Percentiles rank a stretch among this genome's conserved stretches.
These are phyloP conservation scores for Yamadazyma blattariae DNA, from an alignment of 1,139 yeast genomes.

Conservation along the genomic window DNA sequence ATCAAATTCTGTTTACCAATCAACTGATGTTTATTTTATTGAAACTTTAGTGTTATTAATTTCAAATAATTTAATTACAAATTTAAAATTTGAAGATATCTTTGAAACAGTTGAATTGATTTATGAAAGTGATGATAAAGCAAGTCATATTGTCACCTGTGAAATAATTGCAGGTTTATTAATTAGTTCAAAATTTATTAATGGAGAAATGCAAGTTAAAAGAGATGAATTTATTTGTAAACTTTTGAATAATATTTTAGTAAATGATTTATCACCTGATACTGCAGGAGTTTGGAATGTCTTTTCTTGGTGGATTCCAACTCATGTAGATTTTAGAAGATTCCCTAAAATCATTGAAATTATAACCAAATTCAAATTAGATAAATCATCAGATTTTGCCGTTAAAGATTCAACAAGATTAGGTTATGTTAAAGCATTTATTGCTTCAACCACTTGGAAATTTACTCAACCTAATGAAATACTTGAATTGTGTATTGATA, in stretches of 20 bases:
- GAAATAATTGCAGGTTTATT: slow-evolving; percentile 62
- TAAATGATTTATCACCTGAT: slow-evolving; percentile 71
- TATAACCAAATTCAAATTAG: slow-evolving; percentile 49
- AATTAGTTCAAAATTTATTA: slow-evolving; percentile 42
- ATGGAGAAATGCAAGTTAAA: slow-evolving; percentile 18
- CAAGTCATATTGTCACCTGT: slow-evolving; percentile 59
- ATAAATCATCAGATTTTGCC: slow-evolving; percentile 58
- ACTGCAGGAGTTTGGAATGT: slow-evolving; percentile 75
- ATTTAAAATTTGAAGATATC: slow-evolving; percentile 42
- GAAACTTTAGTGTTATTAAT: slow-evolving; percentile 44
- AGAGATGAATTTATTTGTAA: slow-evolving; percentile 48
- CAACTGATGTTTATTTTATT: slow-evolving; percentile 56
- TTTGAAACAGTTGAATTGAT: slow-evolving; percentile 47
- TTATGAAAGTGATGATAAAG: slow-evolving; percentile 60
- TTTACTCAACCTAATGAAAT: slow-evolving; percentile 49
- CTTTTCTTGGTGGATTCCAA: slow-evolving; percentile 72
- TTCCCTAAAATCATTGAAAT: slow-evolving; percentile 50
- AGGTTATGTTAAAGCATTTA: slow-evolving; percentile 51
- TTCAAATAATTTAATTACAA: slow-evolving; percentile 36
- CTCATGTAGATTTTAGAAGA: slow-evolving; percentile 66
- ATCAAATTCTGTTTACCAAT: slow-evolving; percentile 57
- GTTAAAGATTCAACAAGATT: slow-evolving; percentile 67
- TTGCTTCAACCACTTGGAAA: slow-evolving; percentile 59
- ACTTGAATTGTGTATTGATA: slow-evolving; percentile 49
- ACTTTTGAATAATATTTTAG: slow-evolving; percentile 48